Evolutionary conservation across 768 basidiomycete species (phyloP), one percentile per base, ranked within the genome.

Genomic region (Lactarius hengduanensis): DNA sequence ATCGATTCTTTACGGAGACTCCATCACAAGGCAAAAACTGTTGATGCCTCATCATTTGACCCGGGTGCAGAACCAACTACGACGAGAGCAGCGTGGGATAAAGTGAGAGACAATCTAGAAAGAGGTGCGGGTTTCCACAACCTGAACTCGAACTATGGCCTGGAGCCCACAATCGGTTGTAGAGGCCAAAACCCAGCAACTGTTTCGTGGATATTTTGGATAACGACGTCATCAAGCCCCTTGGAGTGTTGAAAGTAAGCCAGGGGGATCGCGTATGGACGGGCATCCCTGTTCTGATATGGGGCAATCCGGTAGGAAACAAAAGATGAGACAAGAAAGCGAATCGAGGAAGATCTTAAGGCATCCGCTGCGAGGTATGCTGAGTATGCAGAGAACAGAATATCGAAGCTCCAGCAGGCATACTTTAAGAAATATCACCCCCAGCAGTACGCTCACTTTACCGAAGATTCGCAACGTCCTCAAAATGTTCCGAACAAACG

Each of bases 201-300:
- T 10, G n/a, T 47, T 22, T 47, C 45, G n/a, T 47, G 45, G 10
- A 47, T 47, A 47, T 47, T 10, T 47, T 47, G n/a, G 45, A 47
- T 22, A 47, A 47, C 1, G n/a, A 22, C 4, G n/a, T 22, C 9
- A 47, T 47, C 4, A 47, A 47, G 4, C 45, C 45, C 4, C 45
- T 47, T 22, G 9, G 0, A n/a, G n/a, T 10, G 1, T 22, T 47
- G n/a, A 47, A 47, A 3, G 45, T 47, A 22, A n/a, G 45, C 45
- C 4, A 11, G 9, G 9, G 11, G 0, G 3, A 47, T 47, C 1
- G 3, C n/a, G 0, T 2, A 5, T 1, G 15, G 0, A 16, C 4
- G 15, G 16, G 5, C 1, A 18, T 41, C 41, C 16, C 16, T 18
- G 16, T 41, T 41, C 41, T 41, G 0, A 41, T 41, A 41, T 41